Evolutionary conservation across 2,329 filamentous ascomycete genomes (phyloP), one percentile per base, ranked within the genome.

Genomic region (Drechslerella stenobrocha): DNA sequence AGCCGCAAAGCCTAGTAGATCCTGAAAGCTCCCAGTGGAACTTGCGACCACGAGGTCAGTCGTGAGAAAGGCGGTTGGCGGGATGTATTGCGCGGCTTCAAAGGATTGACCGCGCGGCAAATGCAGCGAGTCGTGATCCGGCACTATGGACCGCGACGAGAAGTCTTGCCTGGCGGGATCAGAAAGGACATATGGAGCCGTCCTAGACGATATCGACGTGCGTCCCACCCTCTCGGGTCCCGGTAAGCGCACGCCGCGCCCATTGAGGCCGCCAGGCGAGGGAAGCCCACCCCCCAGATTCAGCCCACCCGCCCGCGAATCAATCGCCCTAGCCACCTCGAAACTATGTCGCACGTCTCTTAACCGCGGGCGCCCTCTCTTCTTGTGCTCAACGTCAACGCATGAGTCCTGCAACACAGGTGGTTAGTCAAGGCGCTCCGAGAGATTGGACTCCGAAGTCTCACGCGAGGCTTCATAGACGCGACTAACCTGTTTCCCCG

Each of bases 341-440:
- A 74, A 26, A 76, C 75, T 55, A 77, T 75, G 72, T 78, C 82
- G 79, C 65, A 89, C 87, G 74, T 92, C 88, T 72, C 88, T 83
- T 71, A 93, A 79, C 70, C 89, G 82, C 65, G 89, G 89, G 48
- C 89, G 82, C 40, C 89, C 89, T 72, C 89, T 80, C 76, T 92
- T 93, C 77, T 92, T 93, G 77, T 93, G 89, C 74, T 90, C 87
- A 30, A 93, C 88, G 76, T 93, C 89, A 72, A 89, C 80, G 74
- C 89, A 93, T 5, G 85, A 81, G 61, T 90, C 87, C 79, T 92
- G 81, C 73, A 64, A 63, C 47, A 72, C 34, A 69, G 50, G 18
- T 53, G 32, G 48, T 66, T 37, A 66, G 61, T 42, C 11, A 15
- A 44, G 6, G n/a, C 22, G n/a, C 7, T 34, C 13, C 4, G 15